Evolutionary conservation across 1,284 basidiomycete species (phyloP), one percentile per base, ranked within the genome.

Genomic region (Trametes hirsuta): DNA sequence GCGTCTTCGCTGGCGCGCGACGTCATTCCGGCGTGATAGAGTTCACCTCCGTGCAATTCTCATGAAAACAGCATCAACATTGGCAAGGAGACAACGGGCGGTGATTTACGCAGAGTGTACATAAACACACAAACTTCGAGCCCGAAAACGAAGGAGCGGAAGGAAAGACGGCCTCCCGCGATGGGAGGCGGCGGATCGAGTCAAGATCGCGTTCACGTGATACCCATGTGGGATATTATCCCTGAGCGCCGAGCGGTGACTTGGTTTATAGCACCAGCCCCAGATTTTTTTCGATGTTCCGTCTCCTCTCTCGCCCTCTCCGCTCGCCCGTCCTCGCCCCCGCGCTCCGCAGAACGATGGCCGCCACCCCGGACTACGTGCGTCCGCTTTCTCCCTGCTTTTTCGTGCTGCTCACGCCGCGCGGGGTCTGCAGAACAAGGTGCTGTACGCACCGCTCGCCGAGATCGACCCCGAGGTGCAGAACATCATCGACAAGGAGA

Each of bases 401-500:
- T 37, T 22, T 14, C 21, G n/a, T 5, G 15, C 6, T 6, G 36
- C 6, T 40, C 22, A 52, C 44, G 25, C 24, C 18, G 5, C 37
- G 11, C 6, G 2, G 11, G 11, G 39, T 48, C 8, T 53, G 24
- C 69, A 97, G 94, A 98, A 98, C 89, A 92, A 91, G 78, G 81
- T 85, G 62, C 85, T 99, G 68, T 98, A 98, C 81, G 80, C 86
- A 63, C 84, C 95, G 68, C 84, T 98, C 61, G 83, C 90, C 34
- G 88, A 98, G 84, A 86, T 89, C 71, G 96, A 98, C 80, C 96
- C 96, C 62, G 94, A 93, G 78, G 89, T 99, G 70, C 87, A 95
- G 79, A 92, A 95, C 77, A 93, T 99, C 83, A 94, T 99, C 80
- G 95, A 99, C 82, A 94, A 97, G 84, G 97, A 99, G 85, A 97